Conservation (phyloP, 495 filamentous ascomycete species). For the Ascodesmis nigricans region DNA sequence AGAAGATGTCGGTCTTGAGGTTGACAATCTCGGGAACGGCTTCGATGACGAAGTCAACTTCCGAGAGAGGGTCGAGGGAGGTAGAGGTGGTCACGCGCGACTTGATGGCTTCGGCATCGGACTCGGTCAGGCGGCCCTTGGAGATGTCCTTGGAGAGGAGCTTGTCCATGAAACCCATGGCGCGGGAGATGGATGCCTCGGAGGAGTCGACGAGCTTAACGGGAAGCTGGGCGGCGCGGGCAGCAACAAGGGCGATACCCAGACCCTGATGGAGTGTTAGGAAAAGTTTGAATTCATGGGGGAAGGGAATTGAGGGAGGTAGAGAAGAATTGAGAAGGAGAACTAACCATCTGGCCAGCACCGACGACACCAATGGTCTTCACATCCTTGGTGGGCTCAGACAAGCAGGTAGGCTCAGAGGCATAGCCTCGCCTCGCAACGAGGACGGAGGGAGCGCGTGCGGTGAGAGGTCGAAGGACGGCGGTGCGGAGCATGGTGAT, state of each 20-base stretch:
- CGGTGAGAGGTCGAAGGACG: too few species aligned
- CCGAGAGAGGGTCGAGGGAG: conserved; percentile 53
- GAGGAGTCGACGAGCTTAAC: conserved; percentile 74
- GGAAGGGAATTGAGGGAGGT: background rate
- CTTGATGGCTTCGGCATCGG: conserved; percentile 47
- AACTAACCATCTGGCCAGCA: conserved; percentile 78
- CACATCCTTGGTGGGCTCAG: too few species aligned
- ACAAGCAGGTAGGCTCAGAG: too few species aligned
- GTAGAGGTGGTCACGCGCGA: conserved; percentile 46
- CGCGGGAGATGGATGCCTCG: conserved; percentile 74
- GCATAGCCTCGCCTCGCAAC: too few species aligned
- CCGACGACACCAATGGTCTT: conserved; percentile 83
- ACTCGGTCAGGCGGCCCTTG: conserved; percentile 60
- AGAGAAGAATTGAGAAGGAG: background rate
- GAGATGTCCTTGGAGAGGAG: conserved; percentile 77
- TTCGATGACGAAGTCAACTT: conserved; percentile 93
- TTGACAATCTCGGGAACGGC: conserved; percentile 82
- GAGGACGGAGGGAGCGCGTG: too few species aligned
- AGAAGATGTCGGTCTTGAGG: conserved; percentile 76
- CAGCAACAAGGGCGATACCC: conserved; percentile 88
- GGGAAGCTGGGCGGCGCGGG: conserved; percentile 59
- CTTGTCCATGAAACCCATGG: conserved; percentile 55
- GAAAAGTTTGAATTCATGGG: too few species aligned
- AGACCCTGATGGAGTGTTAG: conserved; percentile 54
- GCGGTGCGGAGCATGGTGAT: too few species aligned